Conservation (phyloP, 176 grass and related monocot species). For the Chrysopogon serrulatus region DNA sequence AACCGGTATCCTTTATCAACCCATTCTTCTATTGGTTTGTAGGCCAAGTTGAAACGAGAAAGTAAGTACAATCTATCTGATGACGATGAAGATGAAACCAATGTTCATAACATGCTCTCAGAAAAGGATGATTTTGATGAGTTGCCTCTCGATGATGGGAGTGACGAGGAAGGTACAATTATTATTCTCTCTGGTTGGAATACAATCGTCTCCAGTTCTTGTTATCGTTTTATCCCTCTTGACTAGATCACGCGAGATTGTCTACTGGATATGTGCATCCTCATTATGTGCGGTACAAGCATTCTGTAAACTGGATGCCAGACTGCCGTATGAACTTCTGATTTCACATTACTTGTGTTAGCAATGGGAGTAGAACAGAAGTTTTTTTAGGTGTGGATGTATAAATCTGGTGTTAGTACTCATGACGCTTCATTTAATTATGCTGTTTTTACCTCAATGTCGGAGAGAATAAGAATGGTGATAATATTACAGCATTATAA, state of each 20-base stretch:
- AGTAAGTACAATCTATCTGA: conserved; percentile 93
- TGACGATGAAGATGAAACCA: conserved; percentile 51
- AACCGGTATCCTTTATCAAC: not conserved
- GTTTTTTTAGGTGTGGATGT: not conserved
- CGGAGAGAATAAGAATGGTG: not conserved
- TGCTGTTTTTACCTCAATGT: not conserved
- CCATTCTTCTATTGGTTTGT: conserved; percentile 1
- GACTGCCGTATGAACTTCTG: not conserved
- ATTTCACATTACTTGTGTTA: not conserved
- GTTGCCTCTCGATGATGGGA: conserved; percentile 59
- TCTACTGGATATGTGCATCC: not conserved
- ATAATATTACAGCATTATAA: not conserved
- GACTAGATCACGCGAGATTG: not conserved
- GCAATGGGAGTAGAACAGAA: not conserved
- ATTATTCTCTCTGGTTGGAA: not conserved
- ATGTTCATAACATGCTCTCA: conserved; percentile 19
- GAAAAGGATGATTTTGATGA: conserved; percentile 94
- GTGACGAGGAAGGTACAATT: conserved; percentile 47
- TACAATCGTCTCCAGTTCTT: not conserved
- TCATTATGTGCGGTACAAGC: not conserved
- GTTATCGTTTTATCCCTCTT: not conserved
- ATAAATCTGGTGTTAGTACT: not conserved
- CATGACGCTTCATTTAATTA: not conserved
- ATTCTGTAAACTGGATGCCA: not conserved
- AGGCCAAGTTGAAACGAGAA: conserved; percentile 76